Evolutionary conservation across 345 rosid genomes (phyloP), one percentile per base, ranked within the genome.

Genomic region (Sisymbrium irio): DNA sequence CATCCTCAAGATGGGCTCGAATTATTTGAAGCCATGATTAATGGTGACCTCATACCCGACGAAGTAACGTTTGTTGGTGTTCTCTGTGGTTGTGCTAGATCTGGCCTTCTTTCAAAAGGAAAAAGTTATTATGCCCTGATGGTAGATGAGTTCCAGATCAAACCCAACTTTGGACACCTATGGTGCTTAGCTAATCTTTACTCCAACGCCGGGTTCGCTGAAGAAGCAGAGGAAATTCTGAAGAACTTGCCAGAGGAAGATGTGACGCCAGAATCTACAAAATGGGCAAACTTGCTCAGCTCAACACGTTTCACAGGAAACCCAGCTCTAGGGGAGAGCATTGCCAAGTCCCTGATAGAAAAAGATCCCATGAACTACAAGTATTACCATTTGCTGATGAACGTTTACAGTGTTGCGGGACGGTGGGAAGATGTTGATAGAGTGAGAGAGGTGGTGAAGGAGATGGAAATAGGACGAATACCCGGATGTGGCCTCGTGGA

Each of bases 181-280:
- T 91, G 95, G 97, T 91, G 92, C 58, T 83, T 88, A 86, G 90
- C 92, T 62, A 87, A 88, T 80, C 87, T 91, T 33, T 86, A 85
- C 66, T 69, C 80, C 20, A 56, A 49, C 13, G 78, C 73, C 0
- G 85, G 87, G 51, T 71, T 77, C 6, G 18, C 73, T 56, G 67
- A 77, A 69, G 86, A 84, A 75, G 90, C 93, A 3, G 83, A 84
- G 56, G 83, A 80, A 61, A 60, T 75, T 44, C 54, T 90, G 42
- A 83, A 83, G 78, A 78, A 69, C 65, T 42, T 82, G 68, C 68
- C 79, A 4, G 83, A 76, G 44, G 74, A 72, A 56, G 77, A 81
- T 47, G 6, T 69, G 69, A 74, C 85, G n/a, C 72, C 81, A 14
- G 88, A 88, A 25, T 81, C 88, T 36, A 1, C 62, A 41, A 57